These are phyloP conservation scores for Taxawa tesnikishii DNA, from an alignment of 2,329 filamentous ascomycete genomes.

Conservation along the genomic window DNA sequence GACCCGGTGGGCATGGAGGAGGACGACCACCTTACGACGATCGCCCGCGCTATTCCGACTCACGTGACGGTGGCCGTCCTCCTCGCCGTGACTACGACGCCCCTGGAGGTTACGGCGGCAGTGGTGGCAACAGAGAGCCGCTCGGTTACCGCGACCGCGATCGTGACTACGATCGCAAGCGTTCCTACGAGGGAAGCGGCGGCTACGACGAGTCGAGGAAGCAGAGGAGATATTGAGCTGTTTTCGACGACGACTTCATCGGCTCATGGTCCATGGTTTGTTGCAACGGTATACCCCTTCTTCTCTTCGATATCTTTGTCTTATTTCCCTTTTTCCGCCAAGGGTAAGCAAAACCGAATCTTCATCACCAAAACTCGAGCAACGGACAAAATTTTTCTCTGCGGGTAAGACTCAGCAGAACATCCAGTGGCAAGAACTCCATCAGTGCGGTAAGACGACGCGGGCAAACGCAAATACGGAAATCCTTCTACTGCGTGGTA, in stretches of 20 bases:
- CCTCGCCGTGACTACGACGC: slow-evolving; percentile 78
- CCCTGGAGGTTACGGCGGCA: slow-evolving; percentile 47
- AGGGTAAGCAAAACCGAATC: too few species aligned
- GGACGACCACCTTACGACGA: slow-evolving; percentile 9
- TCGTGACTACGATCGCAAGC: slow-evolving; percentile 39
- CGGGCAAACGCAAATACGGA: too few species aligned
- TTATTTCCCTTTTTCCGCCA: slow-evolving; percentile 1
- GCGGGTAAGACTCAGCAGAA: too few species aligned
- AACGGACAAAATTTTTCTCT: too few species aligned
- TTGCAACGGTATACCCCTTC: neutral
- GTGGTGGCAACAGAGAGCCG: slow-evolving; percentile 54
- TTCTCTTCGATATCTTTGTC: slow-evolving; percentile 5
- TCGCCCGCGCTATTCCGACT: slow-evolving; percentile 6
- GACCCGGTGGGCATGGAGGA: slow-evolving; percentile 20
- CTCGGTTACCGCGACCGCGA: slow-evolving; percentile 35
- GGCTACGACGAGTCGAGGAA: slow-evolving; percentile 63
- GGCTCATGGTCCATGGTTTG: too few species aligned
- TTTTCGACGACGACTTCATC: neutral
- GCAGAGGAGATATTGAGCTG: slow-evolving; percentile 45
- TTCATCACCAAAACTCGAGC: too few species aligned
- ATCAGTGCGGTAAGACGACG: too few species aligned
- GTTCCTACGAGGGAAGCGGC: slow-evolving; percentile 53
- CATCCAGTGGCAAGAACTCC: too few species aligned
- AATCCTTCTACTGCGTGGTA: too few species aligned
- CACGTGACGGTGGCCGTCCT: slow-evolving; percentile 31